These are phyloP conservation scores for Oenanthe javanica DNA, from an alignment of 140 eudicot species.

Conservation along the genomic window DNA sequence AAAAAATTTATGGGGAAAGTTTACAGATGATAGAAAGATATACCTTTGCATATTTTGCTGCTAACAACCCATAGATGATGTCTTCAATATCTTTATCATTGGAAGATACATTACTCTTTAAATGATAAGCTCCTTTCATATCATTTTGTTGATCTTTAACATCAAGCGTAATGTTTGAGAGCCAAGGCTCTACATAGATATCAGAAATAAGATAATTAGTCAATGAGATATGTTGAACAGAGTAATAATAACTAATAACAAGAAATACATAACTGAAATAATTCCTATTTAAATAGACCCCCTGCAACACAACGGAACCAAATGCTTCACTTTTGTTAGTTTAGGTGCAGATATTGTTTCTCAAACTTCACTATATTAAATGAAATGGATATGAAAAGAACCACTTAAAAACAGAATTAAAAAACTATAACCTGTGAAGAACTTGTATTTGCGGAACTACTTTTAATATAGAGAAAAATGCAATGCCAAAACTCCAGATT, in stretches of 20 bases:
- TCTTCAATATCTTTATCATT: constrained; percentile 39
- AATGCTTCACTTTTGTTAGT: not conserved
- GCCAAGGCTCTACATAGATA: constrained; percentile 58
- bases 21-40: not conserved
- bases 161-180: constrained; percentile 23
- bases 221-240: not conserved
- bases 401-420: not conserved
- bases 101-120: not conserved
- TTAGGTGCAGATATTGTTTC: not conserved
- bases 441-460: not conserved
- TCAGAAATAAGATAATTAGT: not conserved
- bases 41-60: constrained; percentile 66
- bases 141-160: constrained; percentile 13
- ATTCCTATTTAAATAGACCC: not conserved
- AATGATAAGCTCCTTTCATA: constrained; percentile 12
- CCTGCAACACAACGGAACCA: not conserved
- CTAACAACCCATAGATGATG: constrained; percentile 35
- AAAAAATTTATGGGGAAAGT: not conserved
- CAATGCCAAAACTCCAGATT: not conserved
- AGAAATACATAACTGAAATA: not conserved
- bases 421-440: not conserved
- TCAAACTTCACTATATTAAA: not conserved
- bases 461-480: not conserved
- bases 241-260: not conserved
- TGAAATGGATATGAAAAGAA: not conserved